Evolutionary conservation across 2,329 filamentous ascomycete species (phyloP), one percentile per base, ranked within the genome.

Genomic region (Fusarium hostae): DNA sequence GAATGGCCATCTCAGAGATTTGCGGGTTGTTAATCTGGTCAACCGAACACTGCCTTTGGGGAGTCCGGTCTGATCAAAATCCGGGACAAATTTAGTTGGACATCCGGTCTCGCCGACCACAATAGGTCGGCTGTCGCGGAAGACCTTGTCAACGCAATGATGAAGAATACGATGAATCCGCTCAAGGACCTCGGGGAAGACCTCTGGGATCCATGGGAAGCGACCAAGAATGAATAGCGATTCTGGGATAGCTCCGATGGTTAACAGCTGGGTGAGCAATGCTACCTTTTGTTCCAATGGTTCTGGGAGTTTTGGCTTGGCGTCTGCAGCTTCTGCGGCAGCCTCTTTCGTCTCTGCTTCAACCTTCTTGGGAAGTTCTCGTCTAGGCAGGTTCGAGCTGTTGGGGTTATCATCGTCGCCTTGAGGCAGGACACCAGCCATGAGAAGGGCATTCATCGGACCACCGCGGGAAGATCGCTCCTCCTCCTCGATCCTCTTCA

Each of bases 221-320:
- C 92, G 91, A 37, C 95, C 95, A 11, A 98, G 88, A 60, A 99
- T 93, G 80, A 95, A 98, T 3, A 99, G 86, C 3, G 96, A 91
- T 81, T 99, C 96, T 0, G 96, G 96, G 37, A 99, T 86, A 32
- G 96, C 95, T 43, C 97, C 96, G 63, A 98, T 96, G 8, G 93
- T 93, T 4, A 99, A 87, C 20, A 99, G 86, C 74, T 94, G 94
- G 71, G 92, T 94, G 26, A 99, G 86, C 1, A 99, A 85, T 47
- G 91, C 85, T 0, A 95, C 90, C 81, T 99, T 99, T 78, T 98
- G 95, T 74, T 98, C 95, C 18, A 88, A 86, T 3, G 94, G 94
- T 64, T 95, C 92, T 3, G 92, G 91, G 16, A 86, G 83, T 74
- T 84, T 86, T 69, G 83, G 81, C 67, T 85, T 88, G 59, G 86